Evolutionary conservation across 2,329 filamentous ascomycete genomes (phyloP), one percentile per base, ranked within the genome.

Genomic region (Ophiostoma pallidulum): DNA sequence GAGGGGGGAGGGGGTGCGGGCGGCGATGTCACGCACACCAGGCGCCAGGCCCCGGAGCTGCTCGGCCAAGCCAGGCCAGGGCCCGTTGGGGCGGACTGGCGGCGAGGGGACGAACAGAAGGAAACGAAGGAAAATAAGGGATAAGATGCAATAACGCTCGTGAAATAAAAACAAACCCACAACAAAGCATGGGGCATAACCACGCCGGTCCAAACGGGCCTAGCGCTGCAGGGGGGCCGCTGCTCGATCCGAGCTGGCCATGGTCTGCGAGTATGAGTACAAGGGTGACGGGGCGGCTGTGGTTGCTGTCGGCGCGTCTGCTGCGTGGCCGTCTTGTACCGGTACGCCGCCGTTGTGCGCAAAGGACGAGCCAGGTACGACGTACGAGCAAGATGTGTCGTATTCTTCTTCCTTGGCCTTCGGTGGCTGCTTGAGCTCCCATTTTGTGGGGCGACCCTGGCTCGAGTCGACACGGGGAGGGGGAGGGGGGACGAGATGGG

Each of bases 361-460:
- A n/a, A n/a, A n/a, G n/a, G n/a, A n/a, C n/a, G n/a, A n/a, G n/a
- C n/a, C n/a, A n/a, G n/a, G n/a, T n/a, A n/a, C n/a, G n/a, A n/a
- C n/a, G n/a, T n/a, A n/a, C n/a, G n/a, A 28, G 31, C 32, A 36
- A 43, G 35, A 31, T 29, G 38, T 29, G 14, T 45, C 32, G 41
- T 42, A 16, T 33, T 16, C 29, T 19, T 19, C 22, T 35, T 46
- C 18, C n/a, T 40, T 24, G 20, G n/a, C n/a, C n/a, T n/a, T 39
- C 26, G 5, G 13, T 29, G 20, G 26, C 13, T 32, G 33, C 28
- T 19, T 39, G 43, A n/a, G 43, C 42, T 32, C 35, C 35, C 43
- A 19, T 43, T 48, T 39, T 44, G 28, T 44, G 47, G 47, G 41
- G 28, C 40, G 18, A 33, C 40, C 47, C 45, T 28, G 44, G 41